A percentile compares a stretch with the other conserved stretches of the same genome.
These are phyloP conservation scores for Thalassiosira livingstoniorum DNA, from an alignment of 352 stramenopile species.

Conservation along the genomic window DNA sequence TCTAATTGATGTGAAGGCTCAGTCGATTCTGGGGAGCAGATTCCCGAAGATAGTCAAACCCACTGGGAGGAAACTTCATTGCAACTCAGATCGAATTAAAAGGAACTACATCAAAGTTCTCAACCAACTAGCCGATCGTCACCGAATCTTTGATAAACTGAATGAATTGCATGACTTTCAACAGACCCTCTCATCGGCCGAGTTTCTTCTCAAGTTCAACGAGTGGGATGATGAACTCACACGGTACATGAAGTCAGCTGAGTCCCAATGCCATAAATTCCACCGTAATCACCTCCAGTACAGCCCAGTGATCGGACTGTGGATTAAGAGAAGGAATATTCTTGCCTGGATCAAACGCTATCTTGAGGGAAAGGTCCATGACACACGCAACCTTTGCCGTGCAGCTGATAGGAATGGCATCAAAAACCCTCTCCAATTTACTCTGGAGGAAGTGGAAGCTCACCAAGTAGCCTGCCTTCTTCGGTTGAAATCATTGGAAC, in stretches of 20 bases:
- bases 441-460: background rate
- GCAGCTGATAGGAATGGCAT: background rate
- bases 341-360: background rate
- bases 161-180: too few species aligned
- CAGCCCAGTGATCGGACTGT: background rate
- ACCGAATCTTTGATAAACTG: too few species aligned
- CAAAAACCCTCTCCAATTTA: background rate
- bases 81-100: too few species aligned
- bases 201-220: slow-evolving; percentile 24
- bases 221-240: slow-evolving; percentile 17
- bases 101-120: too few species aligned
- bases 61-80: background rate
- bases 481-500: background rate
- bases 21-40: background rate
- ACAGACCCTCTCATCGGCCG: too few species aligned
- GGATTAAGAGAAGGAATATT: background rate
- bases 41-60: background rate
- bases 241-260: background rate
- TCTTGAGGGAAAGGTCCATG: slow-evolving; percentile 7
- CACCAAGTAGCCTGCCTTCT: background rate
- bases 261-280: slow-evolving; percentile 14
- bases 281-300: background rate
- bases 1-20: background rate
- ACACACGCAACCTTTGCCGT: slow-evolving; percentile 1
- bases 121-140: too few species aligned